Conservation (phyloP, 495 filamentous ascomycete species). For the Penicillium bovifimosum region DNA sequence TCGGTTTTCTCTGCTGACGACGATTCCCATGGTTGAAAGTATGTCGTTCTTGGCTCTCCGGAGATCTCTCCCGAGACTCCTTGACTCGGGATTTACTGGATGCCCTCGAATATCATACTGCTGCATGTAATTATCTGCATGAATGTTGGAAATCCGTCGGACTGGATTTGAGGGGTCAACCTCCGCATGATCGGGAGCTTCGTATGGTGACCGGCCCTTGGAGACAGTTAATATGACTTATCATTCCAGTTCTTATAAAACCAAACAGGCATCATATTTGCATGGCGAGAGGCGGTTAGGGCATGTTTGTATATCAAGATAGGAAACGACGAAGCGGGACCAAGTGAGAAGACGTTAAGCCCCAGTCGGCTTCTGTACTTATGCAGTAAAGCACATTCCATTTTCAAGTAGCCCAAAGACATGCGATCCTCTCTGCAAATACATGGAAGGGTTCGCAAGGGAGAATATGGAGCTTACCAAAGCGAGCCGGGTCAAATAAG, state of each 20-base stretch:
- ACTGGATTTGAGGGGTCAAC: constrained; percentile 17
- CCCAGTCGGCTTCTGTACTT: neutral
- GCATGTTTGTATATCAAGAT: neutral
- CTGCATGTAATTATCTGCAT: constrained; percentile 50
- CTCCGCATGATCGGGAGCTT: constrained; percentile 44
- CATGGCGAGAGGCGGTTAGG: neutral
- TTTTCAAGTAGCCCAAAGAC: neutral
- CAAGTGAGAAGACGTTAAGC: neutral
- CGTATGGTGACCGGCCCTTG: constrained; percentile 71
- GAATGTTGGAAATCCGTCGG: constrained; percentile 31
- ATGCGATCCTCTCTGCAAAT: neutral
- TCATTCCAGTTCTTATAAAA: neutral
- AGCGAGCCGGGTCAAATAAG: constrained; percentile 47
- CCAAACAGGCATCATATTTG: neutral
- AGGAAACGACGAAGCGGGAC: neutral
- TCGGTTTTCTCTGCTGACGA: constrained; percentile 42
- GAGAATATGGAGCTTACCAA: constrained; percentile 39
- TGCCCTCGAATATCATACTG: constrained; percentile 67
- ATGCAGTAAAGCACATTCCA: neutral
- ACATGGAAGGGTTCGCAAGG: neutral
- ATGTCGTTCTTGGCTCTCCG: constrained; percentile 54
- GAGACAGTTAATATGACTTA: constrained; percentile 17
- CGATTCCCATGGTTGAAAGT: constrained; percentile 50
- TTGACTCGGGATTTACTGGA: constrained; percentile 56
- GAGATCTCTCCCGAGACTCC: constrained; percentile 36